Base-by-base conservation (phyloP, 1,284 basidiomycete genomes). In the Apiotrichum brassicae region DNA sequence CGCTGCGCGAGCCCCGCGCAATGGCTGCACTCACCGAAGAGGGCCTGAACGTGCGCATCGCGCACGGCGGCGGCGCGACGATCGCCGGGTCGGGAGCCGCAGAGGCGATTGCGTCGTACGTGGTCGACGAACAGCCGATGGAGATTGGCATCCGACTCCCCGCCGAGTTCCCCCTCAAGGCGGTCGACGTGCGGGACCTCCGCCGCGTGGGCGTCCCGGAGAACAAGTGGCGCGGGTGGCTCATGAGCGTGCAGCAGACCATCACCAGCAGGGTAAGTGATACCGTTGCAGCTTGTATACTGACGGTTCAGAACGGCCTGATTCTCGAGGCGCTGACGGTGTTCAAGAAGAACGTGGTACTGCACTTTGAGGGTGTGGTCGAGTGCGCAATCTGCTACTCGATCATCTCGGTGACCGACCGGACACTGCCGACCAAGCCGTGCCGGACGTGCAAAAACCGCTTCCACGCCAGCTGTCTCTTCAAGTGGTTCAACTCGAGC, bases 311-410 rank as follows among this genome's bases (percentile, higher is more conserved):
- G 86, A 93, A 94, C 65, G 93, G 93, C 5, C 81, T 86, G 38
- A 86, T 99, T 35, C 79, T 89, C 25, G 95, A 98, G 64, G 93
- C 88, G 0, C 72, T 98, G n/a, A 81, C 81, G 16, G 76, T 97
- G 51, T 98, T 97, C 80, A 95, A 94, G 76, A 87, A 87, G 75
- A 98, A 97, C 63, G 88, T 92, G 32, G 79, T 82, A 0, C 77
- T 87, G 28, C 89, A 95, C 71, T 97, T 97, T 64, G 88, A 92
- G 58, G 92, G 92, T 11, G 86, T 92, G 63, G 86, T 87, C 8
- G 89, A 93, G 63, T 93, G 95, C 72, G 84, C 92, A 2, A 95
- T 95, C 62, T 94, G 89, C 64, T 93, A 92, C 69, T 91, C 87
- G 86, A 91, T 97, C 64, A 94, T 99, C 65, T 88, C 85, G 56